Percentiles rank a stretch among this genome's conserved stretches.
Evolutionary conservation across 179 eudicot species (phyloP).

Genomic region (Beta lomatogona): DNA sequence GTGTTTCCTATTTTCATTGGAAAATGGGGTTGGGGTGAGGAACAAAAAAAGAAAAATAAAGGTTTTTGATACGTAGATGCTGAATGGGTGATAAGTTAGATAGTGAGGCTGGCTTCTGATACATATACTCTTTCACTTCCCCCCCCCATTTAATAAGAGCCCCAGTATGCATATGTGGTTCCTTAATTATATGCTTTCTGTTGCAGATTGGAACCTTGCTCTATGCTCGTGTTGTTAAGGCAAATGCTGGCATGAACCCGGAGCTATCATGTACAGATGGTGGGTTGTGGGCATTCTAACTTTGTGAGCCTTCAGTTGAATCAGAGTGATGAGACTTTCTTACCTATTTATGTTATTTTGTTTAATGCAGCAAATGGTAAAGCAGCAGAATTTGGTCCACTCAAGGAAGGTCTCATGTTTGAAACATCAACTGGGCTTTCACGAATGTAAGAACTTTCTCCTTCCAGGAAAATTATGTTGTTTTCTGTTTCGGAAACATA

Average conservation of each 20-base stretch:
- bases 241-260: slow-evolving; percentile 89
- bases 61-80: too few relatives aligned
- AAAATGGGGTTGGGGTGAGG: not conserved
- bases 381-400: slow-evolving; percentile 85
- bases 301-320: not conserved
- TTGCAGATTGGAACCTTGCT: slow-evolving; percentile 82
- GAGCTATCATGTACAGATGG: slow-evolving; percentile 97
- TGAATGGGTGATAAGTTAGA: not conserved
- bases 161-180: not conserved
- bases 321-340: not conserved
- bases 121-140: not conserved
- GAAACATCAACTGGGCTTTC: slow-evolving; percentile 90
- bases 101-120: not conserved
- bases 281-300: slow-evolving; percentile 28
- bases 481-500: not conserved
- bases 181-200: slow-evolving; percentile 13
- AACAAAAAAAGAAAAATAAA: not conserved
- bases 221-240: slow-evolving; percentile 86
- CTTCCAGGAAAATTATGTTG: not conserved
- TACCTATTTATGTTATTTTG: not conserved
- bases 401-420: slow-evolving; percentile 87
- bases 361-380: slow-evolving; percentile 64
- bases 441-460: slow-evolving; percentile 56
- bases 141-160: not conserved
- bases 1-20: not conserved